A percentile compares a stretch with the other conserved stretches of the same genome.
Conservation (phyloP, 306 rosid genomes). For the Purshia tridentata region DNA sequence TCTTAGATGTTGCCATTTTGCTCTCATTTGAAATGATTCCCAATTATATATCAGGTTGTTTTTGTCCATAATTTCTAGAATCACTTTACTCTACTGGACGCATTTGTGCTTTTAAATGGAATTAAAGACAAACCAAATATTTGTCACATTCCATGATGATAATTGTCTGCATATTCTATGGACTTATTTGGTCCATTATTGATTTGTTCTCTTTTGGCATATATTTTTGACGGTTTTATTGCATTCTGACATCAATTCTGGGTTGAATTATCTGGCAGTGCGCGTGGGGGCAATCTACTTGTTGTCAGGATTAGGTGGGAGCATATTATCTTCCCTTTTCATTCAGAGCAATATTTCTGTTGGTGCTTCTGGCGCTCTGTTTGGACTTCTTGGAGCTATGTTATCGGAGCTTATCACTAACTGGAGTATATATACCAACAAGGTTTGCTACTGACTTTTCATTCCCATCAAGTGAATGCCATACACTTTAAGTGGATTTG, state of each 20-base stretch:
- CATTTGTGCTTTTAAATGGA: neutral
- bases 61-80: neutral
- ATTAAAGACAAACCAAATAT: neutral
- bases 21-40: conserved; percentile 1
- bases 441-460: conserved; percentile 24
- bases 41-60: neutral
- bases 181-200: neutral
- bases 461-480: neutral
- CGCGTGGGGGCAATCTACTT: conserved; percentile 41
- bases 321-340: conserved; percentile 41
- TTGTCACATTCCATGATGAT: neutral
- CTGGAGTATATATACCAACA: conserved; percentile 45
- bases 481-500: neutral
- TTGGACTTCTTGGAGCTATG: conserved; percentile 57
- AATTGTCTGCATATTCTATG: neutral
- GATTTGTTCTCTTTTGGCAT: neutral
- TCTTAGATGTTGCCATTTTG: conserved; percentile 2
- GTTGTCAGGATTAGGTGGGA: conserved; percentile 49
- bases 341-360: conserved; percentile 36
- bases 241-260: neutral
- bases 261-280: conserved; percentile 29
- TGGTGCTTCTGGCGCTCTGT: conserved; percentile 55
- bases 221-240: neutral
- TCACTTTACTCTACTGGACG: neutral
- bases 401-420: conserved; percentile 49